Base-by-base conservation (phyloP, 2,329 filamentous ascomycete genomes). In the Colletotrichum sidae region DNA sequence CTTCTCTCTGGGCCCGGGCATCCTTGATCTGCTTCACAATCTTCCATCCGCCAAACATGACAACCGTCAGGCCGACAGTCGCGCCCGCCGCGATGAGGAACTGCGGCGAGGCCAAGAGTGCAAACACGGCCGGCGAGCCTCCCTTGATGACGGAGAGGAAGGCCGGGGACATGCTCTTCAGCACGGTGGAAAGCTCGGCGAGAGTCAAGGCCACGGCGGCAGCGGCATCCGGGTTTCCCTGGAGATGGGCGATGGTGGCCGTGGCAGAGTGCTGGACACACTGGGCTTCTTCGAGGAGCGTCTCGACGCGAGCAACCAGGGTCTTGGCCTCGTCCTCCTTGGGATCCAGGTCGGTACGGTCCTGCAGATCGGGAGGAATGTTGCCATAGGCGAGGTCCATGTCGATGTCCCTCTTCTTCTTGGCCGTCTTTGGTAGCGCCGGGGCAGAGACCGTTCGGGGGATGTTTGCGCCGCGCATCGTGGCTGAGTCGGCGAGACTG, bases 31-130 rank as follows among this genome's bases (percentile, higher is more conserved):
- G 90, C 84, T 97, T 96, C 79, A 99, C 90, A 76, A 99, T 97
- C 80, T 97, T 98, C 86, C 93, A 98, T 6, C 96, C 95, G 58
- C 96, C 96, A 66, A 99, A 93, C 76, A 96, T 94, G 72, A 99
- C 93, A 8, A 98, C 90, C 0, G 96, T 98, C n/a, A 97, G 90
- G 12, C 96, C 96, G 0, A 97, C 89, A 1, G 92, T 93, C 12
- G 97, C 89, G 47, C 94, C 92, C 1, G 92, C 93, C 4, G 94
- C 94, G 72, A 99, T 97, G 68, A 97, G 87, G 75, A 99, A 99
- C 74, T 99, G 93, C 1, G 96, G 96, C 61, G 91, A 94, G 0
- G 93, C 90, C 4, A 99, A 86, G 25, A 99, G 85, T 0, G 91
- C 92, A 71, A 97, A 95, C 17, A 97, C 90, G 8, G 92, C 91